Evolutionary conservation across 768 basidiomycete genomes (phyloP).

Genomic region (Zangia roseola): DNA sequence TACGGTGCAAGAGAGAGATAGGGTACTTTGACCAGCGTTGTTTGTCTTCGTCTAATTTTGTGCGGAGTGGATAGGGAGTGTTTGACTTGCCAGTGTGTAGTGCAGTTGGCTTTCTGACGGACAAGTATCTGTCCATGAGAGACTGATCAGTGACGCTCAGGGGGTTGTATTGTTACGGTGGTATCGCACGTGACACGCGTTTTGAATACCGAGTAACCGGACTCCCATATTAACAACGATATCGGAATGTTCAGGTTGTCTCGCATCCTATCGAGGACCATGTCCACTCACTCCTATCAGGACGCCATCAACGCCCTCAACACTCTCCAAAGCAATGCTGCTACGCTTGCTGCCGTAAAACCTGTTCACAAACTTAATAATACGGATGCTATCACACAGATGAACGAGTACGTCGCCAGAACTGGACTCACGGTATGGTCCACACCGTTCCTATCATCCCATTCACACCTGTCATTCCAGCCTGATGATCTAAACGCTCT

Average conservation of each 20-base stretch:
- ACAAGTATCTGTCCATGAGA: conserved; percentile 29
- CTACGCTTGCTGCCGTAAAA: conserved; percentile 81
- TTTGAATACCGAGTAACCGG: no score
- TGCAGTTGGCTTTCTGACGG: conserved; percentile 19
- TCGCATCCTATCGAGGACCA: conserved; percentile 32
- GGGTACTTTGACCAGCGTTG: conserved; percentile 17
- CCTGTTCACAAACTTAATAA: conserved; percentile 58
- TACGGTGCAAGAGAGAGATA: neutral
- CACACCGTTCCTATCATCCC: neutral
- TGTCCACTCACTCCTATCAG: conserved; percentile 60
- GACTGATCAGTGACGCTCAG: no score
- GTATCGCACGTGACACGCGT: no score
- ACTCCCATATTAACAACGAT: no score
- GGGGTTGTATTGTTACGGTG: no score
- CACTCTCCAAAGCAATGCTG: conserved; percentile 88
- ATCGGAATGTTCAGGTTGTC: conserved; percentile 3
- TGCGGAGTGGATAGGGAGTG: conserved; percentile 10
- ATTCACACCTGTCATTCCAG: conserved; percentile 40
- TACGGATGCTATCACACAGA: conserved; percentile 75
- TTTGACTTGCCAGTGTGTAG: conserved; percentile 2
- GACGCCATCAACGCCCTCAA: conserved; percentile 76
- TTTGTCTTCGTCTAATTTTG: conserved; percentile 18
- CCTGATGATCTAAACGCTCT: conserved; percentile 79
- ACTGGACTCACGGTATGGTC: conserved; percentile 80
- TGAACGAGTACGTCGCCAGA: conserved; percentile 82